These are phyloP conservation scores for Craspedostauros australis DNA, from an alignment of 108 stramenopile species.

Conservation along the genomic window DNA sequence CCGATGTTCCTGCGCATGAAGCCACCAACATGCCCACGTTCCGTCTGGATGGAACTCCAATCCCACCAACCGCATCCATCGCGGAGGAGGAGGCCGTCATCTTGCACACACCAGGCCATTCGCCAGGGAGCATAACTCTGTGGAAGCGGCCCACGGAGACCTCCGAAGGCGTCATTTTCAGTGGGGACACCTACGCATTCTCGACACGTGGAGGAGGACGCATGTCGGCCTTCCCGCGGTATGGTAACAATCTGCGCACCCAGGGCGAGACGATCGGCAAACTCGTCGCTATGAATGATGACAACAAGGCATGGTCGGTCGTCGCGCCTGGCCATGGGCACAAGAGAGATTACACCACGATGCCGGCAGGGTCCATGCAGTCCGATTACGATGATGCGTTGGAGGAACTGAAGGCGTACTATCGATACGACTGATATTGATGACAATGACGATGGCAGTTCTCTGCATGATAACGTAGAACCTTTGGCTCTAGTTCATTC, in stretches of 20 bases:
- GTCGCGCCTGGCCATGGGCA: conserved; percentile 73
- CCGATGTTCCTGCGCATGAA: neutral
- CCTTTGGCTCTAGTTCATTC: too few relatives aligned
- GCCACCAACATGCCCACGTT: conserved; percentile 14
- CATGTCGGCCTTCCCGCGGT: conserved; percentile 58
- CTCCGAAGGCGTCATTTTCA: conserved; percentile 41
- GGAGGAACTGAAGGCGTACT: too few relatives aligned
- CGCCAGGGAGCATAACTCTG: conserved; percentile 55
- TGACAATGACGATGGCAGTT: too few relatives aligned
- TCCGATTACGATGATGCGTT: too few relatives aligned
- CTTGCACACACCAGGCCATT: conserved; percentile 71
- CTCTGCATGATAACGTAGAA: too few relatives aligned
- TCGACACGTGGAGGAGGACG: conserved; percentile 44
- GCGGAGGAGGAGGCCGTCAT: conserved; percentile 22
- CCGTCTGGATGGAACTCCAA: conserved; percentile 27
- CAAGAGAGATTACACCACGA: conserved; percentile 31
- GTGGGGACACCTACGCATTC: conserved; percentile 58
- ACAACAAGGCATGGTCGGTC: conserved; percentile 32
- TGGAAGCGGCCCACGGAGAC: conserved; percentile 18
- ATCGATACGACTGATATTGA: too few relatives aligned
- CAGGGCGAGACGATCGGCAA: conserved; percentile 34
- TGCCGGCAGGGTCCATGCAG: too few relatives aligned
- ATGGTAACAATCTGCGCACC: conserved; percentile 37
- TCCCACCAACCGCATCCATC: neutral
- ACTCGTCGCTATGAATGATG: conserved; percentile 4